Conservation (phyloP, 306 rosid genomes). For the Casuarina equisetifolia region DNA sequence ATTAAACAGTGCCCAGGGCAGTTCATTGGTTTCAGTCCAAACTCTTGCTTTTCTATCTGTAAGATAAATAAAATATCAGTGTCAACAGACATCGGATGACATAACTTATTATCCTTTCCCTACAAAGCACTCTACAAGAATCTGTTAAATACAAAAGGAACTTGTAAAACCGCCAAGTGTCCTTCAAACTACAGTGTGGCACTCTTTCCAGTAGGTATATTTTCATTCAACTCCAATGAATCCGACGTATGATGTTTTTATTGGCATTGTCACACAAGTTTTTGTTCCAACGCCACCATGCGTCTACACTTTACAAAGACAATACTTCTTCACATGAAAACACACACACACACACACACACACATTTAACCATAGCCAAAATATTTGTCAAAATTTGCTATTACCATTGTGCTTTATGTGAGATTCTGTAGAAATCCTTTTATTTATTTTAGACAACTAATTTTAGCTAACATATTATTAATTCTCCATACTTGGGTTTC, state of each 20-base stretch:
- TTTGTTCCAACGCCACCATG: not conserved
- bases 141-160: not conserved
- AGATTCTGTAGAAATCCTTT: not conserved
- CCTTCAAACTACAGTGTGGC: not conserved
- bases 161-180: not conserved
- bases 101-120: not conserved
- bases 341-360: not conserved
- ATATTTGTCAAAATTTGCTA: not conserved
- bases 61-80: slow-evolving; percentile 5
- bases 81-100: slow-evolving; percentile 2
- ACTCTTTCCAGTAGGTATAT: not conserved
- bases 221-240: not conserved
- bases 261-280: not conserved
- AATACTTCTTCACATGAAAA: not conserved
- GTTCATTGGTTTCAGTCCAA: slow-evolving; percentile 98
- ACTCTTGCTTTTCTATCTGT: slow-evolving; percentile 95
- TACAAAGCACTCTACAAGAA: not conserved
- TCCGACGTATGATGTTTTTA: not conserved
- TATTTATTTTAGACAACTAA: not conserved
- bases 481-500: not conserved
- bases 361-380: not conserved
- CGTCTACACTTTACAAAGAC: not conserved
- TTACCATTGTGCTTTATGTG: too few species aligned
- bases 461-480: not conserved
- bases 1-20: slow-evolving; percentile 99